phyloP scores from a whole-genome alignment of 192 early-diverging fungal species.

The Hyaloraphidium curvatum region DNA sequence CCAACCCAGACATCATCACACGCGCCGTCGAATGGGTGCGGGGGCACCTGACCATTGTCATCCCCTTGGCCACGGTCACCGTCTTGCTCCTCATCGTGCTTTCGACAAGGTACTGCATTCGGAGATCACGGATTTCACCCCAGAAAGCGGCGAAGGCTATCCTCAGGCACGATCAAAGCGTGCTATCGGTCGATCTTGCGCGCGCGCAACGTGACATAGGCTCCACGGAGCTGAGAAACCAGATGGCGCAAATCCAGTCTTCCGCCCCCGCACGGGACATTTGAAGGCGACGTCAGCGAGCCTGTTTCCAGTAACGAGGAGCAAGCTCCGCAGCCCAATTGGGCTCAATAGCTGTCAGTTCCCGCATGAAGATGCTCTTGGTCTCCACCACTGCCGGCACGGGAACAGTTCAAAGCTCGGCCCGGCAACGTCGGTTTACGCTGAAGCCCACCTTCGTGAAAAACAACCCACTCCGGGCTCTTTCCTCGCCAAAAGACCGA shows the following conservation, averaged over 20 bases:
- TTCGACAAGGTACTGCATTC: no score
- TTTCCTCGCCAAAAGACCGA: conserved; percentile 17
- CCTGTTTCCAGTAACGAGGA: conserved; percentile 18
- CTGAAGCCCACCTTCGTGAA: conserved; percentile 20
- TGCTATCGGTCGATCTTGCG: no score
- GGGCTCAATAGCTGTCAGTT: conserved; percentile 24
- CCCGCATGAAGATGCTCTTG: conserved; percentile 21
- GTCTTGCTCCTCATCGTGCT: no score
- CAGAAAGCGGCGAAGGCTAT: no score
- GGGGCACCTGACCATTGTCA: neutral
- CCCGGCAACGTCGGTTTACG: neutral
- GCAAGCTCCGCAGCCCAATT: conserved; percentile 29
- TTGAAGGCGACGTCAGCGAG: no score
- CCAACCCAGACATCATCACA: neutral
- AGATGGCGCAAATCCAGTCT: no score
- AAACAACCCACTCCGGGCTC: conserved; percentile 25
- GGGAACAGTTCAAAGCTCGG: neutral
- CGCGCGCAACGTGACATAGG: no score
- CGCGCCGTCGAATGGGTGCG: neutral
- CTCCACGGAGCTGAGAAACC: no score
- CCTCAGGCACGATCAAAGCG: no score
- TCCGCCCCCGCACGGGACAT: no score
- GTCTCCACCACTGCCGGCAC: conserved; percentile 33
- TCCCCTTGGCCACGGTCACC: neutral
- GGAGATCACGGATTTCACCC: no score